A percentile compares a stretch with the other conserved stretches of the same genome.
phyloP scores from a whole-genome alignment of 176 grass and related monocot genomes.

The Leersia perrieri region DNA sequence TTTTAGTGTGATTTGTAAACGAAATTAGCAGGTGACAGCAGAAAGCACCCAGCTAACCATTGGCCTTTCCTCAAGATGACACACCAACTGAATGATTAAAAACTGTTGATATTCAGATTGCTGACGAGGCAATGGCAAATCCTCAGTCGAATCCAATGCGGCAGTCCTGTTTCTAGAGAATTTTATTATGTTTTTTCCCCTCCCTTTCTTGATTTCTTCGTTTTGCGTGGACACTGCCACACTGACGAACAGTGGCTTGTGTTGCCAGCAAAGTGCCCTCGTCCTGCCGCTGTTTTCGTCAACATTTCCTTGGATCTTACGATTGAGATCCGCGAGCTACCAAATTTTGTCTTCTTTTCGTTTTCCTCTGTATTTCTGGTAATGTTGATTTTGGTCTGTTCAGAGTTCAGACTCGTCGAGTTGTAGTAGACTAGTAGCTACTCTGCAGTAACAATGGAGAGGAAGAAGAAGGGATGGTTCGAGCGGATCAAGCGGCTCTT shows the following conservation, averaged over 20 bases:
- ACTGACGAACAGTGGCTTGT: slow-evolving; percentile 1
- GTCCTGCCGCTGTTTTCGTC: neutral
- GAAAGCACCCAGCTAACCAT: neutral
- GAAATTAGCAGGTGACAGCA: neutral
- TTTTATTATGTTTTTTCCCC: neutral
- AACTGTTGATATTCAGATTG: neutral
- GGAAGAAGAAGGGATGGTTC: slow-evolving; percentile 51
- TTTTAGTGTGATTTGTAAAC: neutral
- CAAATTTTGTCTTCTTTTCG: neutral
- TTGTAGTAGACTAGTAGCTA: neutral
- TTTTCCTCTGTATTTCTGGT: neutral
- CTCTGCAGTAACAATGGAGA: slow-evolving; percentile 15
- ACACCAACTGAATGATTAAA: neutral
- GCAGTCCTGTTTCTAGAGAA: neutral
- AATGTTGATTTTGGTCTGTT: neutral
- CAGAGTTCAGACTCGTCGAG: neutral
- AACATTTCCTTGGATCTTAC: slow-evolving; percentile 35
- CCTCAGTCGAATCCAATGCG: neutral
- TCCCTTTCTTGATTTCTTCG: neutral
- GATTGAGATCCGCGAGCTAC: slow-evolving; percentile 29
- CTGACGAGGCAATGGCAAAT: neutral
- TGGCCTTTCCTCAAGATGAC: neutral
- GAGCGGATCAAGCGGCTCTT: slow-evolving; percentile 60
- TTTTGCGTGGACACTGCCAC: slow-evolving; percentile 1
- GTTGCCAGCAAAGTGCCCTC: slow-evolving; percentile 17